Evolutionary conservation across 441 rosid species (phyloP).

Genomic region (Adansonia madagascariensis): DNA sequence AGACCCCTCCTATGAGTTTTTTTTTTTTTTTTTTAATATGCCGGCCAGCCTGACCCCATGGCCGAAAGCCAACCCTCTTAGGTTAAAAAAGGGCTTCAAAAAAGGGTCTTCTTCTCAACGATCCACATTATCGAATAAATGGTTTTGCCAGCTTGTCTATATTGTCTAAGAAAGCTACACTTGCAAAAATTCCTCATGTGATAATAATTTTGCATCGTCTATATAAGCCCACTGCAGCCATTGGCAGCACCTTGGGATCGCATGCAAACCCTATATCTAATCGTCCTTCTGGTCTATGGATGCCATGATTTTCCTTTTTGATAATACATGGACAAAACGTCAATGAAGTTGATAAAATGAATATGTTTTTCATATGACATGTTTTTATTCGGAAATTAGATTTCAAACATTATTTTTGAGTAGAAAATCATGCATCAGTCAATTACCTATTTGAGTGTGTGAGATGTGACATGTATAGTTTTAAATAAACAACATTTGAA

Average conservation of each 20-base stretch:
- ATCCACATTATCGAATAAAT: constrained; percentile 1
- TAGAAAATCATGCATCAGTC: neutral
- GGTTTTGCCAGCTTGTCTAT: neutral
- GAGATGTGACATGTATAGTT: neutral
- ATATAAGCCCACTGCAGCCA: neutral
- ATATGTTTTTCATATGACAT: neutral
- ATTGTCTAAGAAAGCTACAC: neutral
- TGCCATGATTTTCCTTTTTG: constrained; percentile 4
- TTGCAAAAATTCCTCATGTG: neutral
- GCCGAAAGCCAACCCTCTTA: constrained; percentile 35
- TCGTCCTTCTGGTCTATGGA: constrained; percentile 3
- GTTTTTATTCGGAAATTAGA: neutral
- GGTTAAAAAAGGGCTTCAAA: constrained; percentile 14
- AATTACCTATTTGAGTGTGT: neutral
- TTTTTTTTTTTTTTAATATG: neutral
- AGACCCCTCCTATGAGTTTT: neutral
- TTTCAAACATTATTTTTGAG: neutral
- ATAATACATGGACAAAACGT: neutral
- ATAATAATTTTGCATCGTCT: neutral
- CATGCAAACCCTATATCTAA: constrained; percentile 10
- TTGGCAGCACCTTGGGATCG: constrained; percentile 7
- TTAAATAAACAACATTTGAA: neutral
- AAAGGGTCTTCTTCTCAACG: constrained; percentile 4
- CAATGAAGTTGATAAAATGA: neutral
- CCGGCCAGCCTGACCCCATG: constrained; percentile 11